These are phyloP conservation scores for Exophiala oligosperma DNA, from an alignment of 2,329 filamentous ascomycete species.

Conservation along the genomic window DNA sequence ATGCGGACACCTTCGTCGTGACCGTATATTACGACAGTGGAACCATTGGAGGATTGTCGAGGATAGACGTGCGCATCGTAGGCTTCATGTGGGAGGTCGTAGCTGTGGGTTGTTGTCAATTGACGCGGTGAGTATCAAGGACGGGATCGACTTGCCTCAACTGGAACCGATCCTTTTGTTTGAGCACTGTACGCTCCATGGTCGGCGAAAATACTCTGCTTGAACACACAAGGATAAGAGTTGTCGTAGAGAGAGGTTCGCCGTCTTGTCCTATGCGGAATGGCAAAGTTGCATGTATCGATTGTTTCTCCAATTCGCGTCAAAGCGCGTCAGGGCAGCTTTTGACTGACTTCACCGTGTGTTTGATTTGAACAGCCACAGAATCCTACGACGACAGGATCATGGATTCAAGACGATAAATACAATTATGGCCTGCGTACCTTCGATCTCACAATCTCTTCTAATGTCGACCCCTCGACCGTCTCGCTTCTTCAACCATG, in stretches of 20 bases:
- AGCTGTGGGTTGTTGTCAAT: constrained; percentile 44
- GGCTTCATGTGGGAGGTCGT: constrained; percentile 60
- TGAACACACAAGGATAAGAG: too few species aligned
- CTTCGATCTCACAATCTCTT: not conserved
- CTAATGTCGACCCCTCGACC: constrained; percentile 17
- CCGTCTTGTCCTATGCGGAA: not conserved
- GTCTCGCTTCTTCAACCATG: constrained; percentile 55
- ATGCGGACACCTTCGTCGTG: constrained; percentile 59
- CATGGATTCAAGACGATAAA: not conserved
- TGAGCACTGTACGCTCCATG: constrained; percentile 39
- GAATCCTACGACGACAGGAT: not conserved
- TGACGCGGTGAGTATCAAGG: not conserved
- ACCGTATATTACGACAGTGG: constrained; percentile 61
- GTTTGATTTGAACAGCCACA: not conserved
- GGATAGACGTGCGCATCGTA: constrained; percentile 60
- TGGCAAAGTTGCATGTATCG: not conserved
- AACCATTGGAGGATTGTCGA: constrained; percentile 59
- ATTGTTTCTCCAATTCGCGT: constrained; percentile 20
- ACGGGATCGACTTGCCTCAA: constrained; percentile 37
- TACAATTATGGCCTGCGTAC: constrained; percentile 11
- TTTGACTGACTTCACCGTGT: not conserved
- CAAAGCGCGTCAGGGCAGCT: constrained; percentile 12
- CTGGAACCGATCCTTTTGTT: constrained; percentile 42
- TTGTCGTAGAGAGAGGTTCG: too few species aligned
- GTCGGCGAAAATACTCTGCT: not conserved